Base-by-base conservation (phyloP, 2,329 filamentous ascomycete genomes). In the Geosmithia putterillii region DNA sequence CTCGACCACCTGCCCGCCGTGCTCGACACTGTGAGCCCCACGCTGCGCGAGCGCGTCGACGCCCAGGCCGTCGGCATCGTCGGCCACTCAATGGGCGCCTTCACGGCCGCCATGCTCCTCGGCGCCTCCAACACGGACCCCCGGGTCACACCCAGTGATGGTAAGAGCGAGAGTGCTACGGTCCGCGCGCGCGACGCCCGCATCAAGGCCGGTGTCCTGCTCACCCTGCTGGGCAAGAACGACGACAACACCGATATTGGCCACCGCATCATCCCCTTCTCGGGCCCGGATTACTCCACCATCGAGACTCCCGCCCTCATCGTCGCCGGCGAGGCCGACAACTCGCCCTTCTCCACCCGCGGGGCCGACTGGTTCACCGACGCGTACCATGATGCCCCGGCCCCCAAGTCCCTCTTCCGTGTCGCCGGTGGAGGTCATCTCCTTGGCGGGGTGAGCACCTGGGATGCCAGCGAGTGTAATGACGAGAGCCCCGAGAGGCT, bases 331-430 rank as follows among this genome's bases (percentile, higher is more conserved):
- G 52, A 55, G 3, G 45, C 46, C 1, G 54, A 56, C 20, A 25
- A 39, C 20, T 51, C 51, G 1, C 49, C 53, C 19, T 45, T 55
- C 7, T 51, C 52, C 0, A 38, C 12, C 8, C 48, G 54, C 2
- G 54, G 48, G 0, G 50, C 53, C 0, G 52, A 52, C 22, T 57
- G 54, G 54, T 52, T 54, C 3, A 42, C 42, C 0, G 54, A 57
- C 4, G 46, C 54, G 0, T 57, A 54, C 42, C 46, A 21, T 1
- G 40, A 47, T 2, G 40, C 52, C 0, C 51, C 53, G 0, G 47
- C 45, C 0, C 48, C 52, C 2, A 57, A 56, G 14, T 43, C 48
- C 2, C 48, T 52, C 0, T 50, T 52, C 2, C 32, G 36, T 5
- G 41, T 57, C 0, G 50, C 48, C 19, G 51, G 48, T 2, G 54